phyloP scores from a whole-genome alignment of 1,284 basidiomycete species.

The Apiotrichum sp. region DNA sequence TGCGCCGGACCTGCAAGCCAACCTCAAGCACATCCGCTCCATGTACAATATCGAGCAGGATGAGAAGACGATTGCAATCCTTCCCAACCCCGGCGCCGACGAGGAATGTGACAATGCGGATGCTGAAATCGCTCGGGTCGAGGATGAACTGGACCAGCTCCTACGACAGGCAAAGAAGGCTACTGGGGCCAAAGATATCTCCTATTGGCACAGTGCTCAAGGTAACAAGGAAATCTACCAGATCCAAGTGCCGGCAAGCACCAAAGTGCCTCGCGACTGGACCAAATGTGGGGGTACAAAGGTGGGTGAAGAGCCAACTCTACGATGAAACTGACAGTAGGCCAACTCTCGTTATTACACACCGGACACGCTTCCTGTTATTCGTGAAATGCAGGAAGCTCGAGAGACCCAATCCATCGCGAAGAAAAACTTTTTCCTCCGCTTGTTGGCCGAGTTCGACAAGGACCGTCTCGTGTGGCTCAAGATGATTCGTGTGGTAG shows the following conservation, averaged over 20 bases:
- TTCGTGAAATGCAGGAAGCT: constrained; percentile 82
- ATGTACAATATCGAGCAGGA: constrained; percentile 64
- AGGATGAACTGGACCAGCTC: constrained; percentile 62
- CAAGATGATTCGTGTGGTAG: constrained; percentile 62
- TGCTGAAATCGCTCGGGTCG: constrained; percentile 61
- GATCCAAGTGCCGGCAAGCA: constrained; percentile 61
- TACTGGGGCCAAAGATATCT: constrained; percentile 48
- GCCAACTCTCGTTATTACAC: constrained; percentile 65
- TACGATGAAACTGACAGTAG: constrained; percentile 49
- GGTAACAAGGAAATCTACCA: constrained; percentile 90
- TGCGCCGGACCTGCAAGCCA: constrained; percentile 64
- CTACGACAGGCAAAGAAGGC: constrained; percentile 59
- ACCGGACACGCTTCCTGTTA: constrained; percentile 61
- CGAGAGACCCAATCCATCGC: constrained; percentile 73
- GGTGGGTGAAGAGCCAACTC: constrained; percentile 51
- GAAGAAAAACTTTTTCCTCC: constrained; percentile 72
- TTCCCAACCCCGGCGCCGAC: constrained; percentile 75
- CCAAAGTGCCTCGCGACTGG: constrained; percentile 75
- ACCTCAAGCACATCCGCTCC: constrained; percentile 62
- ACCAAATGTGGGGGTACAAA: constrained; percentile 75
- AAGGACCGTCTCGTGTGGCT: constrained; percentile 72
- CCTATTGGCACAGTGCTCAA: constrained; percentile 75
- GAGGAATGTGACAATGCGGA: constrained; percentile 71
- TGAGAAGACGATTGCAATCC: constrained; percentile 49
- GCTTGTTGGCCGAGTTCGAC: constrained; percentile 80